Evolutionary conservation across 164 flowering plant genomes (phyloP).

Genomic region (Magnolia officinalis): DNA sequence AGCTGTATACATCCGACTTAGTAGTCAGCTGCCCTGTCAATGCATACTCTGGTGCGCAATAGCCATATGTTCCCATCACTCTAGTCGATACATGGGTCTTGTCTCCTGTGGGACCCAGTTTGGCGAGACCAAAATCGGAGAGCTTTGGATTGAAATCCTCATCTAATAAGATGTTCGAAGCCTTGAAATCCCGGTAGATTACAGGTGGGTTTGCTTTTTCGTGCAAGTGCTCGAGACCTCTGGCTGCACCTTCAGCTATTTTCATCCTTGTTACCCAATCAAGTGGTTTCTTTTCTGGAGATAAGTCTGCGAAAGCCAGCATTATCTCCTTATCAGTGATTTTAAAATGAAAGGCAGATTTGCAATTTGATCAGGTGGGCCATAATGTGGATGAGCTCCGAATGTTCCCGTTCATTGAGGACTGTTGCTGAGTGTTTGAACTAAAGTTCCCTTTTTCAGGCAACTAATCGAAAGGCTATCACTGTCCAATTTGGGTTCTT

Average conservation of each 20-base stretch:
- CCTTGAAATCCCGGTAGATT: conserved; percentile 79
- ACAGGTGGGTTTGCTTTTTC: conserved; percentile 74
- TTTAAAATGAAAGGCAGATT: no score
- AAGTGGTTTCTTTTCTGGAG: conserved; percentile 43
- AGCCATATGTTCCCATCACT: conserved; percentile 90
- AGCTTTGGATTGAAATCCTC: conserved; percentile 63
- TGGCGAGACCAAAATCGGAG: conserved; percentile 89
- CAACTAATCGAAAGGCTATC: no score
- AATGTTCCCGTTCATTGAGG: no score
- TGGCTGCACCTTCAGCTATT: conserved; percentile 80
- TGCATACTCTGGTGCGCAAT: conserved; percentile 91
- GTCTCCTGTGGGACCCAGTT: conserved; percentile 78
- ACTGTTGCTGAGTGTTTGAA: no score
- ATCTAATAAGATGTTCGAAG: conserved; percentile 71
- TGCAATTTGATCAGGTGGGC: no score
- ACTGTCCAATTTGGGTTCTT: no score
- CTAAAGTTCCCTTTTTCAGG: no score
- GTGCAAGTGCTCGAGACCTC: conserved; percentile 80
- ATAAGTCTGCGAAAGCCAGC: conserved; percentile 32
- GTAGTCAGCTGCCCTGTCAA: conserved; percentile 70
- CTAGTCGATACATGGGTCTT: conserved; percentile 69
- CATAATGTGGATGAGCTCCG: no score
- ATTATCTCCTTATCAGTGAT: background rate
- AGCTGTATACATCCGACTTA: conserved; percentile 86
- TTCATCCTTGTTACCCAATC: conserved; percentile 80